Evolutionary conservation across 2,329 filamentous ascomycete genomes (phyloP), one percentile per base, ranked within the genome.

Genomic region (Talaromyces atroroseus): DNA sequence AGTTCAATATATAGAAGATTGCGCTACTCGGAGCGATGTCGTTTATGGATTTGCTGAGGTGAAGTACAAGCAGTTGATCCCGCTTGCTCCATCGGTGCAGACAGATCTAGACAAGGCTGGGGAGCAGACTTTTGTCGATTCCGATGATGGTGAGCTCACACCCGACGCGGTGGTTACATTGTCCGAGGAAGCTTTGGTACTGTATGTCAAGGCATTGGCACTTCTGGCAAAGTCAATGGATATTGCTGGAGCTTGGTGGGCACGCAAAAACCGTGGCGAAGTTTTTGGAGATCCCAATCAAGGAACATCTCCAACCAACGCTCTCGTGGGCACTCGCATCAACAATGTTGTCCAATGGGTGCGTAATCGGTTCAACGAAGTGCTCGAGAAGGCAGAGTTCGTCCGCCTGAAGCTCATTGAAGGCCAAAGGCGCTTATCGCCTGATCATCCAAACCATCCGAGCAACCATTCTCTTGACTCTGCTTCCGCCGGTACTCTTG

Each of bases 41-140:
- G 92, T 99, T 2, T 99, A 92, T 70, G 92, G 92, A 2, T 97
- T 99, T 72, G 94, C 94, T 5, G 92, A 99, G 74, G 92, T 99
- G 68, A 99, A 99, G 73, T 96, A 95, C 74, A 94, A 95, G 72
- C 94, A 99, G 72, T 81, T 99, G n/a, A 84, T 96, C 50, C 94
- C 94, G 2, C 77, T 94, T 46, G 85, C 90, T 1, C 94, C 92
- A 1, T 92, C 89, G 3, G 69, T 69, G 21, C 72, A 74, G 32
- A 63, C 68, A 5, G 72, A 76, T 42, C 53, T 67, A 6, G 63
- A 63, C 10, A 68, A 65, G 49, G 61, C 61, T 44, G 71, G 58
- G 42, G 70, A 57, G 56, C 62, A 59, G 29, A 66, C 67, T 67
- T 79, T 61, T 20, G 70, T 71, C 4, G 74, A 79, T n/a, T 72